Evolutionary conservation across 805 yeast genomes (phyloP).

Genomic region (Candida ponderosae): DNA sequence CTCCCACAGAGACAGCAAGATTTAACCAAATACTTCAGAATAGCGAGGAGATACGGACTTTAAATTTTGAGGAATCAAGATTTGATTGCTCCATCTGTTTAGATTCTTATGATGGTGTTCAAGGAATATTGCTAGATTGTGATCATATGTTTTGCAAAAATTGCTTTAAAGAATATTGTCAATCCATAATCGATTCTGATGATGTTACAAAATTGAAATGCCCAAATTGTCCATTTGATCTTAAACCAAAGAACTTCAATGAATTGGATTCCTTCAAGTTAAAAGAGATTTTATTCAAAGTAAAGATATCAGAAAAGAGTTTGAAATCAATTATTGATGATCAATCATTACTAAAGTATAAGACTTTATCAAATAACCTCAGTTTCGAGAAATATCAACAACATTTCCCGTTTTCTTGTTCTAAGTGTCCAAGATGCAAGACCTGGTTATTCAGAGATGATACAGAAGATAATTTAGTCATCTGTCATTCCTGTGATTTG

Average conservation of each 20-base stretch:
- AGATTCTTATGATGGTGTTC: conserved; percentile 35
- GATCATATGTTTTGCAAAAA: conserved; percentile 39
- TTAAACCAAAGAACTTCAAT: conserved; percentile 9
- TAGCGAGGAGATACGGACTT: conserved; percentile 10
- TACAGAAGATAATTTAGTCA: conserved; percentile 35
- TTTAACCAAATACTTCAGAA: too few species aligned
- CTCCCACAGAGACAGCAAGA: too few species aligned
- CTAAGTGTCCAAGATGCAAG: conserved; percentile 46
- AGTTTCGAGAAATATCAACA: conserved; percentile 36
- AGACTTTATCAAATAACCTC: conserved; percentile 26
- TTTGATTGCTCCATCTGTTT: conserved; percentile 54
- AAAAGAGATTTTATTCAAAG: conserved; percentile 30
- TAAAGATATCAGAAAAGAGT: conserved; percentile 28
- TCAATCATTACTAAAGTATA: conserved; percentile 28
- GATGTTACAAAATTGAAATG: conserved; percentile 47
- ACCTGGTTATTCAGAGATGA: conserved; percentile 39
- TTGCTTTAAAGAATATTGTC: conserved; percentile 37
- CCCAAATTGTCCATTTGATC: conserved; percentile 36
- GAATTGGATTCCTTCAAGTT: conserved; percentile 22
- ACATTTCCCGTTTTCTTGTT: conserved; percentile 39
- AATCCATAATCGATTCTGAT: conserved; percentile 35
- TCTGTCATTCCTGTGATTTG: conserved; percentile 40
- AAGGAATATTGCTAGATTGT: conserved; percentile 32
- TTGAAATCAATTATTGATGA: conserved; percentile 24
- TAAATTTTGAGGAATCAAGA: conserved; percentile 27